A percentile compares a stretch with the other conserved stretches of the same genome.
Conservation (phyloP, 2,329 filamentous ascomycete genomes). For the Grosmannia huntii region DNA sequence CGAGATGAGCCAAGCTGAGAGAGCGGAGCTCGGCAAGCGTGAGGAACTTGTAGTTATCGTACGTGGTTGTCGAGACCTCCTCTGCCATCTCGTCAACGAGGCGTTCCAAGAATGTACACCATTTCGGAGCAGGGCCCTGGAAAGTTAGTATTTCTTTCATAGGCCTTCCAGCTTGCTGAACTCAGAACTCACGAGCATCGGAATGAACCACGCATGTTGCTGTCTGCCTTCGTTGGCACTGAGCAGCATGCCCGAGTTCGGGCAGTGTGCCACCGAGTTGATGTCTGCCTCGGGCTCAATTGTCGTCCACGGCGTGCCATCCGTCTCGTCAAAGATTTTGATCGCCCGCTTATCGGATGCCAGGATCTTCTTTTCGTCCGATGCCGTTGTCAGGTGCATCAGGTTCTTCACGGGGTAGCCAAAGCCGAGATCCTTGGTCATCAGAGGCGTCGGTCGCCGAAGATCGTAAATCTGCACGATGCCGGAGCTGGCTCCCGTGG, state of each 20-base stretch:
- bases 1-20: constrained; percentile 74
- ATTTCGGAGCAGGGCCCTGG: constrained; percentile 72
- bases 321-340: constrained; percentile 83
- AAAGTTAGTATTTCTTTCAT: neutral
- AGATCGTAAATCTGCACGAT: constrained; percentile 87
- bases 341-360: constrained; percentile 92
- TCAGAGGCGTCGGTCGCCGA: constrained; percentile 69
- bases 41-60: constrained; percentile 99
- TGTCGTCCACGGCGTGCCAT: constrained; percentile 84
- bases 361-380: constrained; percentile 74
- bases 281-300: constrained; percentile 92
- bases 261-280: constrained; percentile 88
- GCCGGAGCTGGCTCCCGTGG: constrained; percentile 76
- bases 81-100: constrained; percentile 98
- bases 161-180: neutral
- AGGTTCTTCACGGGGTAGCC: constrained; percentile 85
- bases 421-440: constrained; percentile 93
- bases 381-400: constrained; percentile 55
- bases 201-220: constrained; percentile 61
- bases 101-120: constrained; percentile 95
- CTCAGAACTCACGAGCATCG: constrained; percentile 9
- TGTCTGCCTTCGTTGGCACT: constrained; percentile 95
- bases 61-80: constrained; percentile 62
- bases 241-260: constrained; percentile 84
- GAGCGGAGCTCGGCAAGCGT: constrained; percentile 75